These are phyloP conservation scores for Botryotinia globosa DNA, from an alignment of 2,329 filamentous ascomycete genomes.

Conservation along the genomic window DNA sequence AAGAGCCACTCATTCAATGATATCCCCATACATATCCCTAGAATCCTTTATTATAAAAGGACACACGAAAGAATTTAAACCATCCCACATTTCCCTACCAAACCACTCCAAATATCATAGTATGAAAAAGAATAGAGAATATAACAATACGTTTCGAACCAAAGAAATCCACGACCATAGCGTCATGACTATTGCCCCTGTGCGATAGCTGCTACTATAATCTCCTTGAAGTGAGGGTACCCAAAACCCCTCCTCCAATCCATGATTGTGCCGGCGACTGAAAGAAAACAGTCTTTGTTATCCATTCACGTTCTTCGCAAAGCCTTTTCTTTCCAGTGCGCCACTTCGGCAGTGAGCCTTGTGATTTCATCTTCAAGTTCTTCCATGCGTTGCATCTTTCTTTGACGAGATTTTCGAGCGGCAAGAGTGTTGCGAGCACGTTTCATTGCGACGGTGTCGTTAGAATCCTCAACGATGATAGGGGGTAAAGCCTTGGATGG, in stretches of 20 bases:
- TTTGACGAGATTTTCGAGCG: constrained; percentile 86
- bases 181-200: constrained; percentile 34
- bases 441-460: constrained; percentile 79
- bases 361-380: constrained; percentile 71
- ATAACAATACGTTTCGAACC: constrained; percentile 21
- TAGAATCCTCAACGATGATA: constrained; percentile 71
- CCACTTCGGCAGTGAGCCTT: constrained; percentile 63
- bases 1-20: not conserved
- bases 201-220: constrained; percentile 34
- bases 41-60: not conserved
- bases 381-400: constrained; percentile 75
- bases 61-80: constrained; percentile 16
- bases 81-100: not conserved
- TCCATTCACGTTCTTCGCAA: constrained; percentile 26
- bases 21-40: not conserved
- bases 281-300: constrained; percentile 27
- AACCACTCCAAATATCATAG: constrained; percentile 10
- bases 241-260: constrained; percentile 35
- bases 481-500: constrained; percentile 78
- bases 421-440: constrained; percentile 91
- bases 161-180: constrained; percentile 31
- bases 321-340: constrained; percentile 57
- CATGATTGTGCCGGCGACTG: constrained; percentile 37
- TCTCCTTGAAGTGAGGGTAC: constrained; percentile 32
- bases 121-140: constrained; percentile 23